Percentiles rank a stretch among this genome's conserved stretches.
phyloP scores from a whole-genome alignment of 805 yeast species.

The Candida xyloterini region DNA sequence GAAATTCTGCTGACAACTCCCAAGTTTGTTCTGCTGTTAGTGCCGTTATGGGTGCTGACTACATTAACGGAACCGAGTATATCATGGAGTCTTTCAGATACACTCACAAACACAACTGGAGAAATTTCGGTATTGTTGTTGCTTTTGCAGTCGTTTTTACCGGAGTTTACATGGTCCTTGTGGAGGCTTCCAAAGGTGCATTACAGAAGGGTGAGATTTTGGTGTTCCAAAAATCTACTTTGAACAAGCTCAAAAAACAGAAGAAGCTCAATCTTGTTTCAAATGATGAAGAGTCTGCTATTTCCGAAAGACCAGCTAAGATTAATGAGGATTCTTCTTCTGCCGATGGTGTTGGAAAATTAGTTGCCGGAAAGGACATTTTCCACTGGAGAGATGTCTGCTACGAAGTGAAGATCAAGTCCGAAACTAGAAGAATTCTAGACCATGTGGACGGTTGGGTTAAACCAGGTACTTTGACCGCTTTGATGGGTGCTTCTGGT shows the following conservation, averaged over 20 bases:
- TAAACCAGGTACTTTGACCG: slow-evolving; percentile 78
- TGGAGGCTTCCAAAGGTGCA: slow-evolving; percentile 60
- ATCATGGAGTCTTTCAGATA: slow-evolving; percentile 48
- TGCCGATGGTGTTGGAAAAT: slow-evolving; percentile 27
- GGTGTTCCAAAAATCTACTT: slow-evolving; percentile 51
- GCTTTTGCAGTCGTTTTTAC: slow-evolving; percentile 57
- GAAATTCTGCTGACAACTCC: slow-evolving; percentile 15
- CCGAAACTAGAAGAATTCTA: slow-evolving; percentile 58
- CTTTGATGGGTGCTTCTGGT: slow-evolving; percentile 66
- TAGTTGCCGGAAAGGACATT: slow-evolving; percentile 42
- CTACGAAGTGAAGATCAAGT: slow-evolving; percentile 64
- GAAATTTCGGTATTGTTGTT: slow-evolving; percentile 69
- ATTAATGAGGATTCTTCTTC: slow-evolving; percentile 25
- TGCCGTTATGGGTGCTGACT: slow-evolving; percentile 48
- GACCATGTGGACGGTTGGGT: slow-evolving; percentile 77
- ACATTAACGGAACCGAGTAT: slow-evolving; percentile 61
- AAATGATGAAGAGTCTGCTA: slow-evolving; percentile 26
- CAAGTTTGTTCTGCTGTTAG: slow-evolving; percentile 46
- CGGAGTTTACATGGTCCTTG: slow-evolving; percentile 46
- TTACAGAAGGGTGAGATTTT: slow-evolving; percentile 71
- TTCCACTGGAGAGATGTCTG: slow-evolving; percentile 79
- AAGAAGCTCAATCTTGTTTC: slow-evolving; percentile 24
- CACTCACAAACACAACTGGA: slow-evolving; percentile 63
- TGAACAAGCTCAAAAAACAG: slow-evolving; percentile 45
- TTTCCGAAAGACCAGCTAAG: slow-evolving; percentile 27